Percentiles rank a stretch among this genome's conserved stretches.
These are phyloP conservation scores for Blepharisma stoltei DNA, from an alignment of 73 alveolate genomes.

Conservation along the genomic window DNA sequence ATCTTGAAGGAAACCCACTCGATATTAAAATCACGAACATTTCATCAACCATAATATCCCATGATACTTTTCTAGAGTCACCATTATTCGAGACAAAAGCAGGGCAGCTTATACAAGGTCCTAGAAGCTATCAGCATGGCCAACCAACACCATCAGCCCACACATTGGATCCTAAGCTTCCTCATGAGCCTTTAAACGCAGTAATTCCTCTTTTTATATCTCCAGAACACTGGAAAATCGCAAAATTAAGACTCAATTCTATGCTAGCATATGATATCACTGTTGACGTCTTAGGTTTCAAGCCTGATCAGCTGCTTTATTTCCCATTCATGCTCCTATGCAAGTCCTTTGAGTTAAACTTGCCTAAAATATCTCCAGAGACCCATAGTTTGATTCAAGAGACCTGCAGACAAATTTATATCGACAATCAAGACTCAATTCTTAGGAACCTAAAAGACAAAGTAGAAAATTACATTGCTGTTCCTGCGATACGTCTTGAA, in stretches of 20 bases:
- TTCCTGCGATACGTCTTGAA: not conserved
- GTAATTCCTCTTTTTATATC: not conserved
- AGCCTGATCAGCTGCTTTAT: not conserved
- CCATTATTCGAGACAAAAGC: constrained; percentile 17
- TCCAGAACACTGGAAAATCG: constrained; percentile 6
- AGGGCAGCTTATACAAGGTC: constrained; percentile 5
- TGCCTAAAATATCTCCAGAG: not conserved
- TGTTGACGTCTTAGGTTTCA: constrained; percentile 19
- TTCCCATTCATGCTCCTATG: constrained; percentile 3
- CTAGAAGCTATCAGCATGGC: constrained; percentile 24
- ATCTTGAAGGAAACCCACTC: not conserved
- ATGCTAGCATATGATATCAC: constrained; percentile 8
- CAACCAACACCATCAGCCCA: not conserved
- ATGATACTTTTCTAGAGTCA: constrained; percentile 19
- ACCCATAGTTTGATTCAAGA: not conserved
- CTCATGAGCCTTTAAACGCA: constrained; percentile 6
- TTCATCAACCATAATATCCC: not conserved
- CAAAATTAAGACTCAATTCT: not conserved
- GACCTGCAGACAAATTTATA: constrained; percentile 5
- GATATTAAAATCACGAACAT: not conserved
- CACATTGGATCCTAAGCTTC: not conserved
- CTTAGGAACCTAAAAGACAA: not conserved
- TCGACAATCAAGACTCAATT: not conserved
- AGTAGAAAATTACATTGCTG: not conserved
- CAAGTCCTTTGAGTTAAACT: not conserved